Evolutionary conservation across 208 protist species (phyloP), one percentile per base, ranked within the genome.

Genomic region (Acanthamoeba royreba): DNA sequence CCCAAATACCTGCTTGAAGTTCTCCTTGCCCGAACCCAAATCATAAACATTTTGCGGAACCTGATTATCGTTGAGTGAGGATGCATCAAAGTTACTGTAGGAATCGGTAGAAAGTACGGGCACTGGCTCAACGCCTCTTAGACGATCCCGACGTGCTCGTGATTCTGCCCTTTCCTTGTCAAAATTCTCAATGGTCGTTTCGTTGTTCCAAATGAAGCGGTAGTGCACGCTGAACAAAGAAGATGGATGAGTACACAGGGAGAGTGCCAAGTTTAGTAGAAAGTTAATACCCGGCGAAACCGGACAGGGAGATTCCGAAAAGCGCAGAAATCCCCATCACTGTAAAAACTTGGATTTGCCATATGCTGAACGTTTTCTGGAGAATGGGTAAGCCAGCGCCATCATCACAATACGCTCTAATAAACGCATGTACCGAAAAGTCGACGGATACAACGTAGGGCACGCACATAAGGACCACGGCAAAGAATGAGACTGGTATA

Each of bases 1-100:
- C 17, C 88, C 88, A 42, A 92, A 92, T 42, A 92, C 88, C 63
- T 92, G 88, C 63, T 92, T 63, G 40, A 92, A 53, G 63, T 92
- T 92, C 22, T 81, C 31, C 42, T 43, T 40, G 31, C 58, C 28
- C 42, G 88, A 92, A 5, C 7, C 9, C 28, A 92, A 63, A 43
- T 92, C 88, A 45, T 49, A 92, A 22, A 28, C 61, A 47, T 92
- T 92, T 5, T 81, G 25, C 4, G 42, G 42, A 1, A 33, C 63
- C 33, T 74, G 42, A n/a, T n/a, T n/a, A n/a, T 17, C 52, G 52
- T 17, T 61, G 19, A 25, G 19, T 61, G 52, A 28, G 52, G 25
- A 61, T 22, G 52, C 19, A 61, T 17, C 19, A 61, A 25, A 17
- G 19, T 61, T 28, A 28, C 22, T 22, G 52, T 61, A 25, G 17